These are phyloP conservation scores for Apium graveolens DNA, from an alignment of 129 eudicot genomes.

Conservation along the genomic window DNA sequence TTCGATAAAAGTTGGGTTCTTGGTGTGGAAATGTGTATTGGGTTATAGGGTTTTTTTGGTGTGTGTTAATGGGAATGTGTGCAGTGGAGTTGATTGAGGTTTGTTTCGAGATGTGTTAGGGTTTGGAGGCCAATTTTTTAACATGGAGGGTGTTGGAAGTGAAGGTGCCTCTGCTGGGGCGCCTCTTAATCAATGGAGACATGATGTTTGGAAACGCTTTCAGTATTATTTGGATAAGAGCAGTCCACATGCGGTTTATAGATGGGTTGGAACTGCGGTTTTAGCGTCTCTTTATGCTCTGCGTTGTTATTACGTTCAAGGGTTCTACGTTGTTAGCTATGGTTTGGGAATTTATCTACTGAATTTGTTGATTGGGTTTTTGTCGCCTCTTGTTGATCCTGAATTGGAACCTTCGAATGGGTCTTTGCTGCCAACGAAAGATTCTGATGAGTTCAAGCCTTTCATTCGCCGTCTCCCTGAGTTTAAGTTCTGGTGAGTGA, in stretches of 20 bases:
- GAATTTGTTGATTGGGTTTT: conserved; percentile 80
- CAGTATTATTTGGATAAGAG: conserved; percentile 74
- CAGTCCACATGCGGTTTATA: conserved; percentile 50
- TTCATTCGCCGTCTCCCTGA: conserved; percentile 87
- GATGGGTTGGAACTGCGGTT: conserved; percentile 68
- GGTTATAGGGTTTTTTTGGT: background rate
- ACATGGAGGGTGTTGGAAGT: conserved; percentile 57
- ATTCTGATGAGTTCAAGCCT: conserved; percentile 82
- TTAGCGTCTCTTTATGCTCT: conserved; percentile 41
- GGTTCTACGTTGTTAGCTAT: conserved; percentile 69
- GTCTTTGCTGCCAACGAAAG: conserved; percentile 55
- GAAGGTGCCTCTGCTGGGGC: conserved; percentile 34
- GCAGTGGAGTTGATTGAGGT: conserved; percentile 14
- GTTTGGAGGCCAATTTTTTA: conserved; percentile 14
- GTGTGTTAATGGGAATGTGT: background rate
- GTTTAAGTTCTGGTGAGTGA: conserved; percentile 72
- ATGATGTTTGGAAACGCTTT: conserved; percentile 39
- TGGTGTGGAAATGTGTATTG: background rate
- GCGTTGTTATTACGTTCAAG: conserved; percentile 51
- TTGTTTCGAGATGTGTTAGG: conserved; percentile 23
- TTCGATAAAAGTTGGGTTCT: background rate
- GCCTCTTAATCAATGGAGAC: conserved; percentile 57
- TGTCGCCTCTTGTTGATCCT: conserved; percentile 90
- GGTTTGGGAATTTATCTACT: conserved; percentile 76
- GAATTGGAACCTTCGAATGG: conserved; percentile 69